Evolutionary conservation across 1,284 basidiomycete genomes (phyloP).

Genomic region (Ceratobasidium sp.): DNA sequence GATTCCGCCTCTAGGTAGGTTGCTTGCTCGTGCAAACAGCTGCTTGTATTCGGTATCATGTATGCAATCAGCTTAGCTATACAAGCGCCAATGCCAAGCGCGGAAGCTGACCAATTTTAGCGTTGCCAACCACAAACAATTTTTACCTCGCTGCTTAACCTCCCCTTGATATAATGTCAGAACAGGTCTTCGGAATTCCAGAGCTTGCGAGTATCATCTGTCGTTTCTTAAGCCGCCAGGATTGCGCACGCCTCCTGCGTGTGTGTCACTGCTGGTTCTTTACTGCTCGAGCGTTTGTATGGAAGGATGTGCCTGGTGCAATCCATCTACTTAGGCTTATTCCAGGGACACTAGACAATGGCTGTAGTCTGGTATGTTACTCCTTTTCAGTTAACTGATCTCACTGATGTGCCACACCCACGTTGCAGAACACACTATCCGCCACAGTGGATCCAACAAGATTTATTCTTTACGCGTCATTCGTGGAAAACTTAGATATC

Average conservation of each 20-base stretch:
- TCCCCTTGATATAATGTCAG: no score
- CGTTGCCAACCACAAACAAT: no score
- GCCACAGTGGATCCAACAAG: neutral
- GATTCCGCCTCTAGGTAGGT: no score
- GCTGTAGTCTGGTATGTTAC: neutral
- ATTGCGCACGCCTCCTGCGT: neutral
- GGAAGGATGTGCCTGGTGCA: neutral
- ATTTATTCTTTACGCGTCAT: neutral
- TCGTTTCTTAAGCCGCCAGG: neutral
- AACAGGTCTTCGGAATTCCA: no score
- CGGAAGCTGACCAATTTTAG: no score
- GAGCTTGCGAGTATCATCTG: neutral
- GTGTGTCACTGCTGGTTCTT: neutral
- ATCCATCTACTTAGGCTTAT: neutral
- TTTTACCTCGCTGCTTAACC: no score
- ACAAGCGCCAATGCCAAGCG: no score
- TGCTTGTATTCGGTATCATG: no score
- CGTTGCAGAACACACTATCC: neutral
- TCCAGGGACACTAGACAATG: neutral
- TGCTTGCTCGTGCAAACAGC: no score
- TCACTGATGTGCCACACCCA: neutral
- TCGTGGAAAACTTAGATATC: neutral
- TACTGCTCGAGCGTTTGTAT: neutral
- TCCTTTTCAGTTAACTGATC: neutral
- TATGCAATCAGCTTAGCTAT: no score